Percentiles rank a stretch among this genome's conserved stretches.
Evolutionary conservation across 441 rosid species (phyloP).

Genomic region (Corymbia calophylla): DNA sequence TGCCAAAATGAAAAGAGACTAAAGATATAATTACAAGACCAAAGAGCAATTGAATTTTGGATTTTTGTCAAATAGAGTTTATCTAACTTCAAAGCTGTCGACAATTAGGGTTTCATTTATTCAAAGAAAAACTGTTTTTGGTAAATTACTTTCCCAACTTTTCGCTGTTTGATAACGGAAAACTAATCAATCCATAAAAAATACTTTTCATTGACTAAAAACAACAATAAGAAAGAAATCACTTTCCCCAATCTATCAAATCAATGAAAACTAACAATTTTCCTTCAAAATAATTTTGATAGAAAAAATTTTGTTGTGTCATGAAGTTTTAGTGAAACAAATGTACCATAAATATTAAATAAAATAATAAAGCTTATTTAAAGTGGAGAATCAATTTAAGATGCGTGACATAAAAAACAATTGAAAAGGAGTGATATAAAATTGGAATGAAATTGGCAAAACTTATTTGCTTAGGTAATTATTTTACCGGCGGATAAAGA

Average conservation of each 20-base stretch:
- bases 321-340: not conserved
- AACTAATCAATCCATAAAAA: not conserved
- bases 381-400: not conserved
- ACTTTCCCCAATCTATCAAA: not conserved
- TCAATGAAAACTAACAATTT: not conserved
- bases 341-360: not conserved
- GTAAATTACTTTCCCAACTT: not conserved
- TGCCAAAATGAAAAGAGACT: not conserved
- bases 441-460: not conserved
- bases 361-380: not conserved
- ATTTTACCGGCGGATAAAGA: not conserved
- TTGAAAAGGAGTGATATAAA: not conserved
- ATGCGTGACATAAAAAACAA: not conserved
- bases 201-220: not conserved
- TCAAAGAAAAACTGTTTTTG: not conserved
- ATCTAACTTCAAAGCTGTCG: not conserved
- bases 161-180: not conserved
- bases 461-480: not conserved
- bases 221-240: not conserved
- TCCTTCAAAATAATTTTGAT: not conserved
- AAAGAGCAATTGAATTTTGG: not conserved
- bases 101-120: not conserved
- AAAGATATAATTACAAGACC: not conserved
- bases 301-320: not conserved
- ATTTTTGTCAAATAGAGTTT: not conserved